Base-by-base conservation (phyloP, 2,329 filamentous ascomycete genomes). In the Clonostachys chloroleuca region DNA sequence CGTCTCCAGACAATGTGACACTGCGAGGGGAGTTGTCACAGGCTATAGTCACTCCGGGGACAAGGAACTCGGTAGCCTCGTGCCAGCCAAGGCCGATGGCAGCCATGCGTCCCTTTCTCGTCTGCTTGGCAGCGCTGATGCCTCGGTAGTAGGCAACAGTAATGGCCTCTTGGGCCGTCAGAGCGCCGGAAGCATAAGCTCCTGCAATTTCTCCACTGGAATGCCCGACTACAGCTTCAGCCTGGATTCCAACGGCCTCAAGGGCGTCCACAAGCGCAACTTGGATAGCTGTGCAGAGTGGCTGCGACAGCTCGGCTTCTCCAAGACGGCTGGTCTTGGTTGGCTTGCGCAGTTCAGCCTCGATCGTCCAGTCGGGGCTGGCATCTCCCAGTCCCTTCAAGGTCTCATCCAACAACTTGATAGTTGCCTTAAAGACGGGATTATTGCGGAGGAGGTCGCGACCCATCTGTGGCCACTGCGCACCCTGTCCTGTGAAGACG, bases 141-240 rank as follows among this genome's bases (percentile, higher is more conserved):
- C 71, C 73, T 12, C 72, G 64, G 43, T 66, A 65, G 49, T 66
- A 74, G 0, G 69, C 67, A 0, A 62, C 53, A 2, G 55, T 57
- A 43, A 72, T 66, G 10, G 71, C 69, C 5, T 64, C 62, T 17
- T 59, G 50, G 2, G 59, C 52, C 0, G 64, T 58, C 6, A 75
- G 48, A 3, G 54, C 49, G 1, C 70, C 67, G 0, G 63, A 57
- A 1, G 69, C 66, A 44, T 73, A 74, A 0, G 71, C 70, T 1
- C 70, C 72, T 0, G 64, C 70, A 34, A 74, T 69, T 48, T 75
- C 72, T 1, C 72, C 72, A 3, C 57, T 62, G 0, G 67, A 71
- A 47, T 75, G 72, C 1, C 71, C 72, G 4, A 72, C 60, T 0
- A 70, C 65, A 2, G 59, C 62, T 6, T 52, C 34, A 0, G 68